Base-by-base conservation (phyloP, 2,329 filamentous ascomycete species). In the Aspergillus alliaceus region DNA sequence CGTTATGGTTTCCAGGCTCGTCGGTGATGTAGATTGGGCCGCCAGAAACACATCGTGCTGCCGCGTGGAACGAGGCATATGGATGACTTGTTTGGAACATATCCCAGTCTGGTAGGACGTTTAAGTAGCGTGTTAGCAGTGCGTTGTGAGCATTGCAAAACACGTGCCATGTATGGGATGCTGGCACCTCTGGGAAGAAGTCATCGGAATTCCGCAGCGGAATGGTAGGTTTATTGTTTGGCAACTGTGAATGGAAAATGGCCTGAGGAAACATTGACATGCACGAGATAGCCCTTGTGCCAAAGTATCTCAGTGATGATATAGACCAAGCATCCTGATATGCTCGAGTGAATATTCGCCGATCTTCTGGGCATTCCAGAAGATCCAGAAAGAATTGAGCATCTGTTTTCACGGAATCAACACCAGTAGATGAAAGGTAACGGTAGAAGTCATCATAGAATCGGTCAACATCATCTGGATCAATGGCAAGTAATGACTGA, bases 21-120 rank as follows among this genome's bases (percentile, higher is more conserved):
- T 99, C 95, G 0, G 93, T 98, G 71, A 99, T 93, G 67, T 96
- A 97, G 39, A 99, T 89, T 0, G 93, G 95, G 0, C 95, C 95
- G 8, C 95, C 95, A 48, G 89, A 93, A 9, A 99, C 81, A 72
- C 91, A 96, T 47, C 95, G 84, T 2, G 92, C 93, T 1, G 95
- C 93, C 4, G 91, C 95, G 66, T 99, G 95, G 70, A 95, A 96
- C 0, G 83, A 84, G 0, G 89, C 90, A 71, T 90, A 96, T 1
- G 81, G 76, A 63, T 88, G 85, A 20, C 77, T 80, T 1, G 86
- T 88, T 66, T 89, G 86, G 67, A 89, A 89, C 86, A 89, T 89
- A 67, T 89, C 86, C 86, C 86, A 89, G 72, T 97, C 93, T 0
- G 95, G 93, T 1, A 98, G 76, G 1, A 91, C 85, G 64, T 97